Conservation (phyloP, 1,284 basidiomycete species). For the Cryptococcus sp. region DNA sequence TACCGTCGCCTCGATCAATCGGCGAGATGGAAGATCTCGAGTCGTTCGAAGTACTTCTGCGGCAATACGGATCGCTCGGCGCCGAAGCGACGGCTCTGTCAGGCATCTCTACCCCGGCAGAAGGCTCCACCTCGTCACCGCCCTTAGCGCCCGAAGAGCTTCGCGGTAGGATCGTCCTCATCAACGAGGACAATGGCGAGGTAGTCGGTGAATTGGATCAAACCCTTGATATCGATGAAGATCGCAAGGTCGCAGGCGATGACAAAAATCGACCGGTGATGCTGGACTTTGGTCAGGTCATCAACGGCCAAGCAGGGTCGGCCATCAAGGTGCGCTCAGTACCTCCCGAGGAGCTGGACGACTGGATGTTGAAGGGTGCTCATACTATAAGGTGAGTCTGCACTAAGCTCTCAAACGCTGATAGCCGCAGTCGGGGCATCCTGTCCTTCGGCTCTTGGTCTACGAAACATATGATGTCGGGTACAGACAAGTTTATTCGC, state of each 20-base stretch:
- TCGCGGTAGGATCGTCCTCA: slow-evolving; percentile 68
- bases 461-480: slow-evolving; percentile 63
- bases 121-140: slow-evolving; percentile 1
- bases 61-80: slow-evolving; percentile 62
- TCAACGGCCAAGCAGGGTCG: slow-evolving; percentile 49
- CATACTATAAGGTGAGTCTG: slow-evolving; percentile 64
- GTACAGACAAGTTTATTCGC: slow-evolving; percentile 66
- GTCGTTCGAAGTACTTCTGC: slow-evolving; percentile 68
- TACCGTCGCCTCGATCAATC: slow-evolving; percentile 52
- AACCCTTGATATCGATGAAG: slow-evolving; percentile 63
- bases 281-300: slow-evolving; percentile 66
- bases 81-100: slow-evolving; percentile 33
- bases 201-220: slow-evolving; percentile 72
- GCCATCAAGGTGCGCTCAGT: slow-evolving; percentile 60
- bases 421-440: slow-evolving; percentile 63
- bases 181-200: slow-evolving; percentile 73
- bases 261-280: slow-evolving; percentile 67
- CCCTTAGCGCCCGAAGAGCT: slow-evolving; percentile 54
- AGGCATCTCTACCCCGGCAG: slow-evolving; percentile 22
- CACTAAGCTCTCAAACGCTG: background rate
- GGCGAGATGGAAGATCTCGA: slow-evolving; percentile 64
- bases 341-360: slow-evolving; percentile 63
- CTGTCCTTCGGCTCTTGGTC: slow-evolving; percentile 67
- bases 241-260: slow-evolving; percentile 56
- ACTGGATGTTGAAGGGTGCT: slow-evolving; percentile 72